Base-by-base conservation (phyloP, 1,139 yeast genomes). In the Meyerozyma smithsonii region DNA sequence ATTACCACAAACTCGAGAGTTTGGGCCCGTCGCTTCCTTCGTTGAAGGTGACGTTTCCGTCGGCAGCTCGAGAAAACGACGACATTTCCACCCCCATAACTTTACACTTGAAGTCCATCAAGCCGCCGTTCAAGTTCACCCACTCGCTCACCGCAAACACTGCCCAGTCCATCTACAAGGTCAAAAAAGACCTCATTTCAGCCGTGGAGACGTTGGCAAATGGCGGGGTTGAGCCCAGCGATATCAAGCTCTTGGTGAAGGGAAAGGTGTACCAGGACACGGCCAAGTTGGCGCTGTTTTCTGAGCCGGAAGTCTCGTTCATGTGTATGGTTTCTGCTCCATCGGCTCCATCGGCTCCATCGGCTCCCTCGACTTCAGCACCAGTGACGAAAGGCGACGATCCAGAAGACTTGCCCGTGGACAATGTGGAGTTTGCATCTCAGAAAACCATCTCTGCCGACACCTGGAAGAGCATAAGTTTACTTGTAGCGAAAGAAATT, bases 181-280 rank as follows among this genome's bases (percentile, higher is more conserved):
- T 67, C 35, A 71, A 71, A 42, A 36, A 51, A 1, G 53, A 53
- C 15, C 57, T 70, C 43, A 61, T 69, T 19, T 58, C 56, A 5
- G 42, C 56, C 0, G 55, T 63, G 33, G 53, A 56, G 0, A 46
- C 49, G 8, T 54, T 64, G 40, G 46, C 47, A 18, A 45, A 43
- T 8, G 59, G 57, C 5, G 52, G 50, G 4, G 52, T 64, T n/a
- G 43, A 50, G 19, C 61, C 72, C 6, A 43, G 56, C 6, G 58
- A 66, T 45, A 46, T 71, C 39, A 69, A 68, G 48, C 54, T 71
- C 28, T 58, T 71, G 58, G 52, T 67, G 41, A 71, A 69, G 46
- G 70, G 74, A 1, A 70, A 69, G 49, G 76, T 71, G 20, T 57
- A 67, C n/a, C 67, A 61, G 34, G 77, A 71, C 46, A 49, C 70